Percentiles rank a stretch among this genome's conserved stretches.
Conservation (phyloP, 345 rosid species). For the Zanthoxylum bungeanum region DNA sequence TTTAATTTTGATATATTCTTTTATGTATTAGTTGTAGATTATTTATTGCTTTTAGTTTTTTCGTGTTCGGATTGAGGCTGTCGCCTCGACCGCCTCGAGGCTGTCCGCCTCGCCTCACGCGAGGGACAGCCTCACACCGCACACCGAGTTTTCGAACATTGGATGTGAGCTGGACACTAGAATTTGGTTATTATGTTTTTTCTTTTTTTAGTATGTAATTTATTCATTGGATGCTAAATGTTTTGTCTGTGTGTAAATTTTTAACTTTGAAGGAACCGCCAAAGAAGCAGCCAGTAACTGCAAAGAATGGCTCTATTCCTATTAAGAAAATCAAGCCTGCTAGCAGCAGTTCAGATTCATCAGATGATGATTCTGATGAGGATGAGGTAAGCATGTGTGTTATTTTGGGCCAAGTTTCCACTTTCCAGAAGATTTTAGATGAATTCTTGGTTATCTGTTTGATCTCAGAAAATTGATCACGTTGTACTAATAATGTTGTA, state of each 20-base stretch:
- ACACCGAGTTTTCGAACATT: too few relatives aligned
- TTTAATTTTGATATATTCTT: too few relatives aligned
- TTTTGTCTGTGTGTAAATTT: not conserved
- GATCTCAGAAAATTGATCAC: too few relatives aligned
- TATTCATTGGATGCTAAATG: not conserved
- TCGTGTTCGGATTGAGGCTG: too few relatives aligned
- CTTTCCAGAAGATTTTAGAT: too few relatives aligned
- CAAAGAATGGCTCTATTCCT: conserved; percentile 27
- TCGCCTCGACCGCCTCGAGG: too few relatives aligned
- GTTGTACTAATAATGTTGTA: not conserved
- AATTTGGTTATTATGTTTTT: not conserved
- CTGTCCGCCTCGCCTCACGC: too few relatives aligned
- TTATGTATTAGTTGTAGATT: too few relatives aligned
- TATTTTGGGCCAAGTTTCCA: not conserved
- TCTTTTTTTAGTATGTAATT: not conserved
- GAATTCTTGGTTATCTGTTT: too few relatives aligned
- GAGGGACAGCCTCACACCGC: too few relatives aligned
- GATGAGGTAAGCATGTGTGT: conserved; percentile 6
- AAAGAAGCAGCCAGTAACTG: conserved; percentile 30
- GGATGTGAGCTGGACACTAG: conserved; percentile 22
- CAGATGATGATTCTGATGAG: conserved; percentile 29
- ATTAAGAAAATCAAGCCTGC: conserved; percentile 27
- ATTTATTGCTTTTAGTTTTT: too few relatives aligned
- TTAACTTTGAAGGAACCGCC: not conserved
- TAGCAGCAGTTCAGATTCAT: conserved; percentile 32